Evolutionary conservation across 257 asterid species (phyloP), one percentile per base, ranked within the genome.

Genomic region (Nicotiana sylvestris): DNA sequence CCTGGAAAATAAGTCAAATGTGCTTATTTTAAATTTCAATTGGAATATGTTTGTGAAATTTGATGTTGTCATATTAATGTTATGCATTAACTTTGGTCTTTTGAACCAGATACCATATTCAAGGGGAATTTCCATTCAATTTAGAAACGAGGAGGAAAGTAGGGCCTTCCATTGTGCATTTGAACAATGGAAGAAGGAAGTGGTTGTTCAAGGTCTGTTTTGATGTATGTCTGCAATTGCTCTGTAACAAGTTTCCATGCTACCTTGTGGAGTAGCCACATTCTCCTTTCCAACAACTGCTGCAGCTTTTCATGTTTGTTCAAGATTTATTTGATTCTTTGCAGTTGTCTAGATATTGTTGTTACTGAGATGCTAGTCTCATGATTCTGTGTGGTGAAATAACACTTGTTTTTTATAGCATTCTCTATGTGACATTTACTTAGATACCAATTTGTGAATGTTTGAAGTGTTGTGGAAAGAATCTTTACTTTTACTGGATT

Each of bases 151-250:
- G 89, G 97, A 93, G 87, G 98, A 96, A 88, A 90, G 97, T 90
- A 88, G 90, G 87, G 93, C 93, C 89, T 94, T 96, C 90, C 97
- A 94, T 86, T 83, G 89, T 90, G 97, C 99, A 83, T 96, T 92
- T 91, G 98, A 94, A 88, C 95, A 93, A 86, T 92, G 98, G 98
- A 94, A 91, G 91, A 91, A 91, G 87, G 92, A 90, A 88, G 88
- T 85, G 88, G 89, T 67, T 88, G 89, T 83, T 86, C 90, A 93
- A 94, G 99, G 99, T 96, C 92, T 86, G 93, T 87, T 58, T 69
- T 81, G 35, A 64, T 67, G 68, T 8, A 27, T 33, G 80, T 76
- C 64, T 76, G 64, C 27, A 49, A 51, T 65, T 76, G 62, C 62
- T 76, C 58, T 76, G 46, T 76, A 51, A 25, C 43, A 49, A 49